Conservation (phyloP, 2,329 filamentous ascomycete genomes). For the Nigrospora sphaerica region DNA sequence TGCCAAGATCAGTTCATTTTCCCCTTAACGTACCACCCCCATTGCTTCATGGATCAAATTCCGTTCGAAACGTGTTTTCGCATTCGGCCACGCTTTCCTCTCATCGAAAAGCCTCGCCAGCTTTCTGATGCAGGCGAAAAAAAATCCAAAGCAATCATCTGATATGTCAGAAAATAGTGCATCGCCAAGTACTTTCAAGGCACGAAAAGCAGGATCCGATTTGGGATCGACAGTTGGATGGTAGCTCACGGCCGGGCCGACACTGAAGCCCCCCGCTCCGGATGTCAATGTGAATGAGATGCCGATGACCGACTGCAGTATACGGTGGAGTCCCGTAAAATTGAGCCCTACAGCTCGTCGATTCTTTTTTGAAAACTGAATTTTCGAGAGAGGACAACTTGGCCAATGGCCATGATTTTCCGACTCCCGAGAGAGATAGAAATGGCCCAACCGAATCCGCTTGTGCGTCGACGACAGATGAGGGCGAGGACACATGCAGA, state of each 20-base stretch:
- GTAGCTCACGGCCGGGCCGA: neutral
- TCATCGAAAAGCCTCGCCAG: neutral
- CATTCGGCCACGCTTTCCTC: neutral
- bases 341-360: neutral
- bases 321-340: neutral
- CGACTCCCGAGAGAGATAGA: neutral
- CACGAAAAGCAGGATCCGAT: neutral
- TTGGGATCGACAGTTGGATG: neutral
- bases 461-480: neutral
- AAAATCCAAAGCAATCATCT: too few species aligned
- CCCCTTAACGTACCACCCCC: neutral
- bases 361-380: neutral
- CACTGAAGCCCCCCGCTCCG: conserved; percentile 4
- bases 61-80: neutral
- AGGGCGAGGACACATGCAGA: conserved; percentile 2
- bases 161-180: too few species aligned
- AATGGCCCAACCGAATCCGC: neutral
- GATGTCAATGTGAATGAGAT: conserved; percentile 2
- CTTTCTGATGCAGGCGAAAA: neutral
- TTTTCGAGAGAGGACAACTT: neutral
- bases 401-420: conserved; percentile 3
- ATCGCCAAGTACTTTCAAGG: neutral
- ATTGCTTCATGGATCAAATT: neutral
- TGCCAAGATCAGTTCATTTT: neutral
- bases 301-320: neutral